Percentiles rank a stretch among this genome's conserved stretches.
Evolutionary conservation across 164 flowering plant species (phyloP).

Genomic region (Tinospora cordifolia): DNA sequence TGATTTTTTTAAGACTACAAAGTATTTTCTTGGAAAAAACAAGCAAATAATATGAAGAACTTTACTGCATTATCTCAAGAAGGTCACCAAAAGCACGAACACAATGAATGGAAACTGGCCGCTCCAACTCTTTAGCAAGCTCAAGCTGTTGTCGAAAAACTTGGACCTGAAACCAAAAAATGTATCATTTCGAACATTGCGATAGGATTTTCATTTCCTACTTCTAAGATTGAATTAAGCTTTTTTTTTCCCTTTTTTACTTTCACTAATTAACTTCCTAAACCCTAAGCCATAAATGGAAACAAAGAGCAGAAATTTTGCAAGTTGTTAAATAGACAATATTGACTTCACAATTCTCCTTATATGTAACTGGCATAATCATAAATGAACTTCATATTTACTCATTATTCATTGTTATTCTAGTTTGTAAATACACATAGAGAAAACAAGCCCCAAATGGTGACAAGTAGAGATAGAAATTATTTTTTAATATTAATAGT

Average conservation of each 20-base stretch:
- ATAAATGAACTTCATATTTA: too few species aligned
- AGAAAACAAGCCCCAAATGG: not conserved
- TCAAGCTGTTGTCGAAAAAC: slow-evolving; percentile 73
- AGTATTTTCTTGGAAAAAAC: not conserved
- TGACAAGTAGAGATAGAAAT: not conserved
- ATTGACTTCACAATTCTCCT: not conserved
- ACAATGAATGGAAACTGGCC: slow-evolving; percentile 88
- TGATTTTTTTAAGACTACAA: not conserved
- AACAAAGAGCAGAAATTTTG: not conserved
- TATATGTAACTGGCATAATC: not conserved
- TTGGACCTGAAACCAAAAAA: slow-evolving; percentile 35
- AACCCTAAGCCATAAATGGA: not conserved
- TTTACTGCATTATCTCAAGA: slow-evolving; percentile 63
- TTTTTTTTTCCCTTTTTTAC: too few species aligned
- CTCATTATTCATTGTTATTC: too few species aligned
- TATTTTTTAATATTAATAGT: too few species aligned
- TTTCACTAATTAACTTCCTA: too few species aligned
- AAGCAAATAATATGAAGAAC: slow-evolving; percentile 2
- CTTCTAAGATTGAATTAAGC: not conserved
- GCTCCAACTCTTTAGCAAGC: slow-evolving; percentile 73
- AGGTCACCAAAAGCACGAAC: slow-evolving; percentile 95
- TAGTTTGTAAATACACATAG: too few species aligned
- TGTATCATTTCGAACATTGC: slow-evolving; percentile 1
- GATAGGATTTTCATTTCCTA: not conserved
- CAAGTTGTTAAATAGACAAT: too few species aligned